Conservation (phyloP, 139 green algal genomes). For the Chlorokybus atmophyticus region DNA sequence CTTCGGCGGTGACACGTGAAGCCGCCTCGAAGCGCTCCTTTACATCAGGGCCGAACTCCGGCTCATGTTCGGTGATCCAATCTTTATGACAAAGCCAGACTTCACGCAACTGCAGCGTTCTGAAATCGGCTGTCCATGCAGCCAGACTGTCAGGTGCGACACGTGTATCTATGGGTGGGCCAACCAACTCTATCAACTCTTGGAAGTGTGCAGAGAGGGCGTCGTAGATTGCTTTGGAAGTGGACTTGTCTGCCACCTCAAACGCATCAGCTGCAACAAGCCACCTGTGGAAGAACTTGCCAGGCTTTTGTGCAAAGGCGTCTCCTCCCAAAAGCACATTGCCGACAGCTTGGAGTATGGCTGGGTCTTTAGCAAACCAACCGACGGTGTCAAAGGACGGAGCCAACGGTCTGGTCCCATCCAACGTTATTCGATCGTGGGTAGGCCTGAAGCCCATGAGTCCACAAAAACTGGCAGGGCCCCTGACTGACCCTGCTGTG, state of each 20-base stretch:
- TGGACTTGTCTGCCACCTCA: slow-evolving; percentile 34
- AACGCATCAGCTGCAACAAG: slow-evolving; percentile 63
- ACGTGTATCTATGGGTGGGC: slow-evolving; percentile 32
- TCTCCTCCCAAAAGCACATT: neutral
- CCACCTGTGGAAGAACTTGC: neutral
- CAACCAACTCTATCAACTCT: slow-evolving; percentile 28
- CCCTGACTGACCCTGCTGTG: slow-evolving; percentile 73
- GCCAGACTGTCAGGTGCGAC: slow-evolving; percentile 30
- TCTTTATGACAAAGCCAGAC: slow-evolving; percentile 58
- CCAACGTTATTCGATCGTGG: slow-evolving; percentile 45
- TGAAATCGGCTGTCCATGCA: slow-evolving; percentile 56
- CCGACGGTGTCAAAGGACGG: slow-evolving; percentile 27
- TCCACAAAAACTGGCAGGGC: slow-evolving; percentile 76
- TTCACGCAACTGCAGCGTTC: slow-evolving; percentile 45
- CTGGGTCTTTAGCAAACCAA: neutral
- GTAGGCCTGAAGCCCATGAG: slow-evolving; percentile 73
- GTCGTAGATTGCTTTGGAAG: slow-evolving; percentile 44
- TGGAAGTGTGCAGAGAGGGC: slow-evolving; percentile 10
- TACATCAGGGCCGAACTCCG: slow-evolving; percentile 59
- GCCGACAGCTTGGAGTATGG: neutral
- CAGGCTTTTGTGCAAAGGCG: neutral
- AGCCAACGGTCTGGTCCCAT: slow-evolving; percentile 45
- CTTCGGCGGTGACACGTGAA: neutral
- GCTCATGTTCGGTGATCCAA: slow-evolving; percentile 47
- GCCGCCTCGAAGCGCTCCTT: slow-evolving; percentile 69